Evolutionary conservation across 495 filamentous ascomycete species (phyloP).

Genomic region (Opeltia flavorubescens): DNA sequence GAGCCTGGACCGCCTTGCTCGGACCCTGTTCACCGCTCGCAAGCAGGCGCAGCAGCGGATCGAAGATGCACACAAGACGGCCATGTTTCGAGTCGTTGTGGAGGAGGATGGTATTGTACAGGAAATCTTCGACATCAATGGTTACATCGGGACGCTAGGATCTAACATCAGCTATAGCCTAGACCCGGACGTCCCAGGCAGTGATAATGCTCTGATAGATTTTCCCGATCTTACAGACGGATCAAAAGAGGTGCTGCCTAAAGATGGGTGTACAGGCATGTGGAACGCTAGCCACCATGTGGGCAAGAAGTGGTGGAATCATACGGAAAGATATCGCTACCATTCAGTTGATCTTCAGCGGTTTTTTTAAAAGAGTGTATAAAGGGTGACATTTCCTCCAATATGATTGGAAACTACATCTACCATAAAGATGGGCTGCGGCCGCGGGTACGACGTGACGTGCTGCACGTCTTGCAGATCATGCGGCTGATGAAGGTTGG

Average conservation of each 20-base stretch:
- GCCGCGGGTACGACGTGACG: too few relatives aligned
- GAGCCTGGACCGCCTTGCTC: constrained; percentile 20
- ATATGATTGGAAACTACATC: too few relatives aligned
- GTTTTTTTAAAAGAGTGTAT: background rate
- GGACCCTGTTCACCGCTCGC: constrained; percentile 35
- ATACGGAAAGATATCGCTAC: constrained; percentile 11
- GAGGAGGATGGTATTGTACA: constrained; percentile 29
- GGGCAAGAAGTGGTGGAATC: constrained; percentile 15
- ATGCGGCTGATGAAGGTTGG: too few relatives aligned
- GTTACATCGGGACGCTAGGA: constrained; percentile 42
- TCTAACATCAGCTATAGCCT: constrained; percentile 45
- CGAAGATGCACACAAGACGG: constrained; percentile 35
- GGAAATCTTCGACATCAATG: constrained; percentile 35
- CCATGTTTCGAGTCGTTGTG: constrained; percentile 41
- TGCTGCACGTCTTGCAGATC: too few relatives aligned
- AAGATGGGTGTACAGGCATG: constrained; percentile 36
- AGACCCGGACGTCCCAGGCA: constrained; percentile 40
- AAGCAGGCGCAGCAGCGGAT: constrained; percentile 42
- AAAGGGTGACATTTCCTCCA: too few relatives aligned
- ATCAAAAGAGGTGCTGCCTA: constrained; percentile 16
- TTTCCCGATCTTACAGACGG: constrained; percentile 34
- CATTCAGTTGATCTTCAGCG: background rate
- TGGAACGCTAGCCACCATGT: constrained; percentile 34
- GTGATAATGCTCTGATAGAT: constrained; percentile 41
- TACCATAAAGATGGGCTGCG: too few relatives aligned